Conservation (phyloP, 768 basidiomycete species). For the Termitomyces sp. region DNA sequence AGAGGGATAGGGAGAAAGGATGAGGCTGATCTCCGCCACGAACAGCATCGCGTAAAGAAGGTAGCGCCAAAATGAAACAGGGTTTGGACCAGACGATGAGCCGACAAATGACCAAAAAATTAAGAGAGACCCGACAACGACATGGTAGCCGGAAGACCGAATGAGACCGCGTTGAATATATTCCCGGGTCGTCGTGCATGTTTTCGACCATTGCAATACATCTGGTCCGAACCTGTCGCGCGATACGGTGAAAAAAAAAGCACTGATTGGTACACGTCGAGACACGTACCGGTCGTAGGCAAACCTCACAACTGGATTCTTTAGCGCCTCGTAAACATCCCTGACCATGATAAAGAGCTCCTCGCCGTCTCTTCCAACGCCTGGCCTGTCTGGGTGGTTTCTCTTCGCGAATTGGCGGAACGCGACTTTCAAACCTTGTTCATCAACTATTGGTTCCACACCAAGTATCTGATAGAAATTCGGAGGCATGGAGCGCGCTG, state of each 20-base stretch:
- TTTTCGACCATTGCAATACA: constrained; percentile 56
- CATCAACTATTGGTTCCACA: constrained; percentile 57
- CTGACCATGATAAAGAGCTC: constrained; percentile 64
- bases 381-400: constrained; percentile 73
- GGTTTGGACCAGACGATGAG: constrained; percentile 36
- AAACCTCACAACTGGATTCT: constrained; percentile 71
- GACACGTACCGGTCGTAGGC: constrained; percentile 71
- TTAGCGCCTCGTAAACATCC: constrained; percentile 73
- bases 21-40: constrained; percentile 57
- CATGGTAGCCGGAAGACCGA: constrained; percentile 59
- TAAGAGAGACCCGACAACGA: constrained; percentile 50
- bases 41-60: constrained; percentile 59
- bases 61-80: constrained; percentile 75
- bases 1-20: constrained; percentile 53
- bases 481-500: constrained; percentile 48
- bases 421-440: constrained; percentile 58
- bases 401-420: constrained; percentile 71
- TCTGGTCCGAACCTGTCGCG: constrained; percentile 69
- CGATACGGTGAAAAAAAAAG: not conserved
- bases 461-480: constrained; percentile 79
- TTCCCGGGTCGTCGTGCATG: constrained; percentile 61
- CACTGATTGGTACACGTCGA: not conserved
- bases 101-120: constrained; percentile 61
- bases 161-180: constrained; percentile 63
- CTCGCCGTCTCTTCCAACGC: constrained; percentile 49